Conservation (phyloP, 176 grass and related monocot genomes). For the Cenchrus americanus region DNA sequence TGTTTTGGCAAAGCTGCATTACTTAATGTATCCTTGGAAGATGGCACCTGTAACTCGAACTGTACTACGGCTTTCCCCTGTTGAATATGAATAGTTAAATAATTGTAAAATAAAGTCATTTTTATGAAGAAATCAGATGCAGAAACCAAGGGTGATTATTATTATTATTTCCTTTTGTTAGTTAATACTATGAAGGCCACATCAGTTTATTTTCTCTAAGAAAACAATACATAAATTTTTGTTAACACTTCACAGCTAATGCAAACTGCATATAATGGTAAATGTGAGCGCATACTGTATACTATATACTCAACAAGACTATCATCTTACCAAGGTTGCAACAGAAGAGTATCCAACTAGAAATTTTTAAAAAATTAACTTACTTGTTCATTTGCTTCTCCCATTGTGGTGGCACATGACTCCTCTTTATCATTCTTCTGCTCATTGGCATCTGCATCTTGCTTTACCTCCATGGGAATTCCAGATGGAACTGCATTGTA, state of each 20-base stretch:
- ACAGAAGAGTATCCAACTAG: neutral
- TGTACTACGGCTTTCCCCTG: conserved; percentile 6
- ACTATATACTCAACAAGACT: neutral
- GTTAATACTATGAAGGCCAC: neutral
- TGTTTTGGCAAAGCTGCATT: conserved; percentile 3
- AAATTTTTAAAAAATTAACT: neutral
- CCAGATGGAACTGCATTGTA: neutral
- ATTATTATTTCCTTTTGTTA: neutral
- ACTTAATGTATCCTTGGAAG: neutral
- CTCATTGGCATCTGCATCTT: conserved; percentile 12
- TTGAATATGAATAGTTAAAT: conserved; percentile 10
- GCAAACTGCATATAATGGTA: neutral
- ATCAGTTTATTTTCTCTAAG: neutral
- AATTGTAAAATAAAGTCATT: conserved; percentile 14
- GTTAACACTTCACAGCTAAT: neutral
- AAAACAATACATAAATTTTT: neutral
- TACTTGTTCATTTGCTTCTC: conserved; percentile 35
- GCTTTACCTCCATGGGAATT: neutral
- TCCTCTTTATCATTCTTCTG: conserved; percentile 22
- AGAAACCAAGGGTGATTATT: neutral
- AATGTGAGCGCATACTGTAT: neutral
- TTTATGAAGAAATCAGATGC: conserved; percentile 4
- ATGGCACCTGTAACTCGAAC: conserved; percentile 11
- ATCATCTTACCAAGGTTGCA: conserved; percentile 1
- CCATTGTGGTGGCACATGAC: neutral